Base-by-base conservation (phyloP, 768 basidiomycete species). In the Lentinula sp. region DNA sequence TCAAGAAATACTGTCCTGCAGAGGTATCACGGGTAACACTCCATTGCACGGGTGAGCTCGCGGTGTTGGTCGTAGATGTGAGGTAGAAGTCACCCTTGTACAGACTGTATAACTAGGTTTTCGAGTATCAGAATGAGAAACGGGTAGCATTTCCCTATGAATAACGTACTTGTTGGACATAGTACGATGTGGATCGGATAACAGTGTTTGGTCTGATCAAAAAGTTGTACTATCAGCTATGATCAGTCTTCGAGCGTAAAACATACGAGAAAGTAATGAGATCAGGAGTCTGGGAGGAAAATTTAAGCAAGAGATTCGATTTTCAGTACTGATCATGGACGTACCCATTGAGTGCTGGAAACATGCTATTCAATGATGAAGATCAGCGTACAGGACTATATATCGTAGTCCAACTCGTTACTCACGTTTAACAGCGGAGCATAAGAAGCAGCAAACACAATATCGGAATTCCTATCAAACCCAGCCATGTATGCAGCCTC, bases 401-500 rank as follows among this genome's bases (percentile, higher is more conserved):
- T 28, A 3, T 28, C 28, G 28, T 28, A 28, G 28, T 28, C 28
- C 28, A 28, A 28, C 28, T 28, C 28, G 28, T 9, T 7, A 65
- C 74, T 66, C 46, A 78, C 79, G 41, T 77, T 77, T 46, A 88
- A 68, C 4, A 87, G 71, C 9, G 86, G 85, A 0, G 86, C 83
- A 72, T 87, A 88, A 3, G 85, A 79, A 0, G 86, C 79, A 18
- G 74, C 74, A 65, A 88, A 88, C 6, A 84, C 84, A 53, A 78
- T 78, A 57, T 77, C 76, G 18, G 71, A 69, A 57, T 78, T 78
- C 28, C 49, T 8, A 67, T 88, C 86, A 6, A 87, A 66, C 2
- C 87, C 86, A 1, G 83, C 87, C 86, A 87, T 87, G 67, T 82
- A 88, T 0, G 84, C 83, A 2, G 86, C 87, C 66, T 88, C 87